These are phyloP conservation scores for Trichoderma sp. DNA, from an alignment of 2,329 filamentous ascomycete species.

Conservation along the genomic window DNA sequence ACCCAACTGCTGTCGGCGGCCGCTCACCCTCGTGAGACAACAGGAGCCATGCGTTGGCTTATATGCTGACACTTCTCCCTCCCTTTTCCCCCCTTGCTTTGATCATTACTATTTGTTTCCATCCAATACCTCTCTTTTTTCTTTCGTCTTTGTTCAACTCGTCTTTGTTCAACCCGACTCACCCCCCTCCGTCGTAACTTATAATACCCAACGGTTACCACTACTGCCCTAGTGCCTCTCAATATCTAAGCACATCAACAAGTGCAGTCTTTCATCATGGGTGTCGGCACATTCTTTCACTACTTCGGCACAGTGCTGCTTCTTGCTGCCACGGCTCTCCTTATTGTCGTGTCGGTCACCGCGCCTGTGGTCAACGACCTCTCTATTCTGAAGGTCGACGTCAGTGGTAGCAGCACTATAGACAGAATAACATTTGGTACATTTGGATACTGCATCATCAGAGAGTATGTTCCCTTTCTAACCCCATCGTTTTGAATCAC, in stretches of 20 bases:
- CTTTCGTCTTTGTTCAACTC: not conserved
- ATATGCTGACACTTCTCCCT: slow-evolving; percentile 19
- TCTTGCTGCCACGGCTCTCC: slow-evolving; percentile 52
- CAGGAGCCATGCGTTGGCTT: slow-evolving; percentile 15
- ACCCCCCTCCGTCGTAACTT: not conserved
- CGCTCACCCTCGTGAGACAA: slow-evolving; percentile 20
- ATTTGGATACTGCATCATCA: slow-evolving; percentile 55
- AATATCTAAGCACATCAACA: not conserved
- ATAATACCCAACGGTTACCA: not conserved
- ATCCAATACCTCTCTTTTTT: slow-evolving; percentile 4
- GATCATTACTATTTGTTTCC: slow-evolving; percentile 2
- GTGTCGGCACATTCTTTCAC: slow-evolving; percentile 50
- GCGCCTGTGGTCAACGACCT: slow-evolving; percentile 57
- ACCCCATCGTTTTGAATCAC: not conserved
- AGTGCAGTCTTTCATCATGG: slow-evolving; percentile 39
- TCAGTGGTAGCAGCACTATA: slow-evolving; percentile 36
- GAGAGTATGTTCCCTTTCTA: slow-evolving; percentile 24
- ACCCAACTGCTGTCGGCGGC: slow-evolving; percentile 16
- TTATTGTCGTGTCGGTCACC: slow-evolving; percentile 58
- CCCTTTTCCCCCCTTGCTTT: slow-evolving; percentile 4
- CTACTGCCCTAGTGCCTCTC: not conserved
- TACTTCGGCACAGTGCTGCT: slow-evolving; percentile 59
- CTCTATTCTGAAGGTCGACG: slow-evolving; percentile 51
- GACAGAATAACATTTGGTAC: slow-evolving; percentile 54
- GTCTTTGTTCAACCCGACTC: not conserved